Evolutionary conservation across 306 rosid genomes (phyloP), one percentile per base, ranked within the genome.

Genomic region (Vigna reflexopilosa): DNA sequence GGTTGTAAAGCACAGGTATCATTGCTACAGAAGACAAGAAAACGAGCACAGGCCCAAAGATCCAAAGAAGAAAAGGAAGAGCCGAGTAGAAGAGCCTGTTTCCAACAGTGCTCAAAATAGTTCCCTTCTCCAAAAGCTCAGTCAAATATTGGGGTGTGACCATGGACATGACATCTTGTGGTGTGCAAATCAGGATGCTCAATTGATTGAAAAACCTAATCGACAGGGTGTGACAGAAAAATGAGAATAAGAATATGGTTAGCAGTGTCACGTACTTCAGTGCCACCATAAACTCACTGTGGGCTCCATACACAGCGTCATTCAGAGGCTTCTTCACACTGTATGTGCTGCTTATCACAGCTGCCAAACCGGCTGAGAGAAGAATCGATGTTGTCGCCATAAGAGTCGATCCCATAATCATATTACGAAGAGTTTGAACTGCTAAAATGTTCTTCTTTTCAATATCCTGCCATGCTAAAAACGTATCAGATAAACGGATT

Each of bases 361-460:
- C 98, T 2, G 93, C 97, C 4, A 93, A 85, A 0, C 98, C 98
- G 0, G 83, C 83, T 14, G 91, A 88, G 10, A 93, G 91, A 0
- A 93, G 97, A 72, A 93, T 88, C 0, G 98, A 90, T 0, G 97
- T 93, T 0, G 98, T 93, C 50, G 98, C 98, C 98, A 93, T 93
- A 16, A 93, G 86, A 45, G 97, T 93, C 76, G 92, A 91, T 48
- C 97, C 98, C 98, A 93, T 93, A 57, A 93, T 88, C 24, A 89
- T 71, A 59, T 93, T 93, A 2, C 98, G 83, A 1, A 93, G 89
- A 0, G 98, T 81, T 87, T 93, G 97, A 50, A 93, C 93, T 10
- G 98, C 98, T 54, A 93, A 62, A 45, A 93, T 93, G 82, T 93
- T 93, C 80, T 91, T 93, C 96, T 93, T 93, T 45, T 93, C 98